Base-by-base conservation (phyloP, 306 rosid species). In the Glycyrrhiza uralensis region DNA sequence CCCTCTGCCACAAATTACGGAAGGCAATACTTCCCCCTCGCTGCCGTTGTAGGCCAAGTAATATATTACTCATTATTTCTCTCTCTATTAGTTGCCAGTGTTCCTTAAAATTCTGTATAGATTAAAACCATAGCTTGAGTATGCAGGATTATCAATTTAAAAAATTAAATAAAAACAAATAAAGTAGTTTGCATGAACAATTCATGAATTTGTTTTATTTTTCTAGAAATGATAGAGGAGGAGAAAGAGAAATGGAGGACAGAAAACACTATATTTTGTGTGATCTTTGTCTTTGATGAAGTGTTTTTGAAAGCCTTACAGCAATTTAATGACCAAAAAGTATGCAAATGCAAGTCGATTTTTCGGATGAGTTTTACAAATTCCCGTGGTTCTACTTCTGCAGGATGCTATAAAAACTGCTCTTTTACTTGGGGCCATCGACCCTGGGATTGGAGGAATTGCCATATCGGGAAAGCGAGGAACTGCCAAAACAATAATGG, bases 21-120 rank as follows among this genome's bases (percentile, higher is more conserved):
- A 46, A 80, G 97, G 29, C 92, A 85, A 74, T 93, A 49, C 72
- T 93, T 93, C 39, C 98, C 98, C 26, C 89, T 94, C 26, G 98
- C 98, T 29, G 98, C 98, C 32, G 98, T 94, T 72, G 88, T 94
- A 15, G 98, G 97, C 79, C 98, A 91, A 73, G 98, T 93, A 85
- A 86, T 46, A 3, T 10, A 1, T n/a, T 28, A 61, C 7, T 44
- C 9, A 33, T 55, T 63, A 26, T 67, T 18, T 29, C 11, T 51
- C 5, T 33, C 1, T 23, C 3, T 52, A 4, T 63, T 19, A 9
- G 45, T n/a, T n/a, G n/a, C n/a, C n/a, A n/a, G n/a, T n/a, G n/a
- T n/a, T n/a, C n/a, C n/a, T n/a, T n/a, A n/a, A n/a, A n/a, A n/a
- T n/a, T n/a, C n/a, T n/a, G n/a, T n/a, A n/a, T n/a, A n/a, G n/a